Base-by-base conservation (phyloP, 768 basidiomycete genomes). In the Russula emetica region DNA sequence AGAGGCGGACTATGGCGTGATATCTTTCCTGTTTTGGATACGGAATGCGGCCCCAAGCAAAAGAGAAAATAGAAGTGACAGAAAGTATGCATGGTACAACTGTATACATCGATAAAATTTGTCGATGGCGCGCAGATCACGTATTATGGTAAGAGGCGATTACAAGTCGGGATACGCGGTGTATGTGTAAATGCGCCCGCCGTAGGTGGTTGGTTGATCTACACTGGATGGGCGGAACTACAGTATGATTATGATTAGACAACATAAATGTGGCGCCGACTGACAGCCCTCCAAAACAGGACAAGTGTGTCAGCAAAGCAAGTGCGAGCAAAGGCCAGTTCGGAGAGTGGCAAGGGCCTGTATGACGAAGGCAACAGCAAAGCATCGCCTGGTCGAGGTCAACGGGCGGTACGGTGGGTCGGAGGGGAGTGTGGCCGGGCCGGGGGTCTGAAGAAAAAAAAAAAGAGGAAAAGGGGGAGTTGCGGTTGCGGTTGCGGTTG, bases 101-200 rank as follows among this genome's bases (percentile, higher is more conserved):
- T n/a, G n/a, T n/a, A n/a, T 42, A 7, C 16, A 42, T 40, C 18
- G 16, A n/a, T 30, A 56, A 62, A n/a, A n/a, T 44, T 56, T 55
- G 49, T 60, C 60, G 63, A 56, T 60, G 63, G 50, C 49, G 34
- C 44, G 54, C 49, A 45, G 60, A 65, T 61, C 49, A 26, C 58
- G 38, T 36, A 16, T 4, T 55, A 45, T 60, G 34, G n/a, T 14
- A 28, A 22, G 26, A 32, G n/a, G 22, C 7, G 24, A 49, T 24
- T 63, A 40, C 8, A 58, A n/a, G 42, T 45, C 28, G n/a, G 24
- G 44, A 64, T 49, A 47, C 58, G 3, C 52, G 53, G 63, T 44
- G 52, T 55, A 55, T 59, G 58, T 64, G 45, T 49, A 51, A 57
- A 11, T 22, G 56, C 40, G 62, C 56, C 50, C 49, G n/a, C 9